phyloP scores from a whole-genome alignment of 768 basidiomycete species.

The Trametes villosa region DNA sequence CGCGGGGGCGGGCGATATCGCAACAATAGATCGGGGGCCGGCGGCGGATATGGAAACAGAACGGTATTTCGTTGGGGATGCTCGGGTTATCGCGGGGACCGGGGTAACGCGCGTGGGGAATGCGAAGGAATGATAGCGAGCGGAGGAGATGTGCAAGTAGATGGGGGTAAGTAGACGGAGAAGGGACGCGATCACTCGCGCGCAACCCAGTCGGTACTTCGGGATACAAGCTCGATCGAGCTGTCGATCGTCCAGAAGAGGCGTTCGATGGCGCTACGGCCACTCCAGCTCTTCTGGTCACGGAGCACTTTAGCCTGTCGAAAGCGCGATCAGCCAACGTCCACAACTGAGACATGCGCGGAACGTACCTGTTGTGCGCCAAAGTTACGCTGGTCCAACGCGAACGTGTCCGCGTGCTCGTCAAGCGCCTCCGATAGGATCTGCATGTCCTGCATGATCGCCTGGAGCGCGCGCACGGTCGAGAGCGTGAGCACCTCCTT shows the following conservation, averaged over 20 bases:
- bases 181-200: conserved; percentile 29
- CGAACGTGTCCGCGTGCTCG: conserved; percentile 90
- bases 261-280: conserved; percentile 86
- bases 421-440: conserved; percentile 84
- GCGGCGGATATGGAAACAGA: conserved; percentile 9
- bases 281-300: conserved; percentile 96
- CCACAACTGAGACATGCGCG: background rate
- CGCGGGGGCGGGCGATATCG: conserved; percentile 1
- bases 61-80: background rate
- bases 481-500: conserved; percentile 75
- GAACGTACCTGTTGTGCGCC: conserved; percentile 90
- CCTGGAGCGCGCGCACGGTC: conserved; percentile 81
- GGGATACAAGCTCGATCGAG: conserved; percentile 82
- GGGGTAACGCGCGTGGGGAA: conserved; percentile 16
- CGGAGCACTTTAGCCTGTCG: conserved; percentile 91
- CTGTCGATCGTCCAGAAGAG: conserved; percentile 93
- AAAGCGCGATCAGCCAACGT: conserved; percentile 5
- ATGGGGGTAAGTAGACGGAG: background rate
- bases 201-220: conserved; percentile 83
- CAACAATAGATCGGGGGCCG: background rate
- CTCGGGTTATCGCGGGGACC: background rate
- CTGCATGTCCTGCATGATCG: conserved; percentile 88
- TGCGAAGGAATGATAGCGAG: too few relatives aligned
- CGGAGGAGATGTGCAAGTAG: background rate
- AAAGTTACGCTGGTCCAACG: conserved; percentile 91